Evolutionary conservation across 164 flowering plant genomes (phyloP), one percentile per base, ranked within the genome.

Genomic region (Vitis rupestris): DNA sequence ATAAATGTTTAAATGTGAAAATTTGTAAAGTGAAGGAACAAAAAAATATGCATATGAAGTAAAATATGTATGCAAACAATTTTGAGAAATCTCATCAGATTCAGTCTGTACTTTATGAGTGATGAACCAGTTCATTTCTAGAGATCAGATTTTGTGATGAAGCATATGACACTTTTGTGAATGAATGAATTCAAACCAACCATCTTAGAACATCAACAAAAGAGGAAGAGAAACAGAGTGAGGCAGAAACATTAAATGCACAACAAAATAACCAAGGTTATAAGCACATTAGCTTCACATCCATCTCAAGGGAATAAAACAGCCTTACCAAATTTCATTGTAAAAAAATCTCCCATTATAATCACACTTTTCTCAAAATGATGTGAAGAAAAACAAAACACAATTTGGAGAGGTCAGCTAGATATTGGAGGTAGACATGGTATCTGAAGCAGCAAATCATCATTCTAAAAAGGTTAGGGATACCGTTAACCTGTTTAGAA

Each of bases 1-100:
- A 30, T 10, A 27, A 69, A 37, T 53, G 47, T 47, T 52, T 51
- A 58, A 64, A 65, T 13, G 63, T 54, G 4, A 65, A 60, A 49
- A 47, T 65, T 10, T 17, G 7, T 50, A 10, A 44, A 30, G 10
- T 50, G 9, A 44, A 30, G 6, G 65, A 54, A 10, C 15, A 50
- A 60, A 27, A 71, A 47, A 13, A 16, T 2, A 9, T 19, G n/a
- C 17, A 37, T n/a, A 62, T 8, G 3, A 61, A 52, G 44, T 53
- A 13, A 13, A 53, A 53, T 53, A 53, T 13, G 56, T 14, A 53
- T 10, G 56, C 56, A 53, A 13, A 53, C 56, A 13, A 53, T 53
- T 13, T 53, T 53, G 56, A 11, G n/a, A 37, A 37, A 37, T 37
- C 44, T 37, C 44, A 37, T 37, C 44, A 37, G 44, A 37, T 37